Evolutionary conservation across 139 green algal species (phyloP), one percentile per base, ranked within the genome.

Genomic region (Spirogloea muscicola): DNA sequence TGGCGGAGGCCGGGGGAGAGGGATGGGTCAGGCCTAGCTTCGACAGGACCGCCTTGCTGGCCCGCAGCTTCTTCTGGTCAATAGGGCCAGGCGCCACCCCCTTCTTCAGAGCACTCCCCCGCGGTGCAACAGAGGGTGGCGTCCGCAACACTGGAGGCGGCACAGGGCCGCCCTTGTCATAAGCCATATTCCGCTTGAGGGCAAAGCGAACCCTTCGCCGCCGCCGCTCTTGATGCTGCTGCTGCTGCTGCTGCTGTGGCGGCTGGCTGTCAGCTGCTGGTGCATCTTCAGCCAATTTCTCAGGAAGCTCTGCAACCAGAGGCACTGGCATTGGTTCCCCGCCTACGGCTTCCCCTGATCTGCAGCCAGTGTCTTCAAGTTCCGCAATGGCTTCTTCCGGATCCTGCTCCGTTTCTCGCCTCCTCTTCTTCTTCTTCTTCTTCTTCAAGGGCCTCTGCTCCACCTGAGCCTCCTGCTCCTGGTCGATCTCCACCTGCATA

Each of bases 181-280:
- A 90, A 39, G 89, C 87, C 36, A 95, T 72, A 76, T 96, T 96
- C 3, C 80, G 70, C 55, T 86, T 85, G 21, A 95, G 73, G 43
- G 80, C 70, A 69, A 96, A 95, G 18, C 78, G 65, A 42, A 95
- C 90, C 1, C 58, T 77, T n/a, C 51, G 49, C 51, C 49, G 49
- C 27, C 6, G 25, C 27, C 63, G 63, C 39, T 72, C 61, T 62
- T 3, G 36, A 33, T 3, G 63, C 13, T 18, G 13, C 44, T 52
- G 13, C 34, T 68, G 49, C 51, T 67, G 49, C 27, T 16, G 25
- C 27, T 40, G 63, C 39, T 72, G 60, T 62, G 5, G 36, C 49
- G 4, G 63, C 13, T 18, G 13, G 29, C 13, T 65, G 57, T 65
- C 57, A 18, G 16, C 29, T n/a, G 29, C 31, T 65, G 29, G 29